Evolutionary conservation across 805 yeast genomes (phyloP).

Genomic region (Pichia membranifaciens): DNA sequence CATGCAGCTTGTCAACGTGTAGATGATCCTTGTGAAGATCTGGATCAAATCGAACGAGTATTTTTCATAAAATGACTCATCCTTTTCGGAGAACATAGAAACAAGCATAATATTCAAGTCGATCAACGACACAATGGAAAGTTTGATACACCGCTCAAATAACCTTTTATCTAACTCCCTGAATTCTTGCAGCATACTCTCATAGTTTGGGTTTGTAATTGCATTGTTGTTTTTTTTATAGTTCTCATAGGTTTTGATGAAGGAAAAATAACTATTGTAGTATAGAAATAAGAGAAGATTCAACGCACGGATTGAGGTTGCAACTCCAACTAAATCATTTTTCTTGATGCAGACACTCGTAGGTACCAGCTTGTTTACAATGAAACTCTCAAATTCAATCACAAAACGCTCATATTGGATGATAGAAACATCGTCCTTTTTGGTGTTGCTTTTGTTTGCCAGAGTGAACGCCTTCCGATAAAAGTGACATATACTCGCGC

Average conservation of each 20-base stretch:
- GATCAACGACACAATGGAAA: constrained; percentile 18
- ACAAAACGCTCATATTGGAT: constrained; percentile 20
- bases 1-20: constrained; percentile 15
- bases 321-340: constrained; percentile 8
- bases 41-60: constrained; percentile 22
- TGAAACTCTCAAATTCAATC: constrained; percentile 15
- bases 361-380: constrained; percentile 10
- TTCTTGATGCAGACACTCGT: constrained; percentile 7
- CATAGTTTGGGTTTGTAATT: neutral
- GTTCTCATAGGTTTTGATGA: constrained; percentile 4
- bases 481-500: constrained; percentile 8
- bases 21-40: constrained; percentile 17
- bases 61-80: constrained; percentile 13
- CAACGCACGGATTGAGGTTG: constrained; percentile 11
- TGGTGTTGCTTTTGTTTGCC: constrained; percentile 2
- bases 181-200: constrained; percentile 12
- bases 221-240: neutral
- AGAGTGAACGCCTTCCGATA: constrained; percentile 14
- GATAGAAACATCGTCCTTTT: constrained; percentile 6
- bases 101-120: constrained; percentile 17
- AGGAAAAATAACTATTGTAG: constrained; percentile 13
- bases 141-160: constrained; percentile 16
- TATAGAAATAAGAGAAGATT: constrained; percentile 22
- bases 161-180: constrained; percentile 14
- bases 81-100: constrained; percentile 10